Base-by-base conservation (phyloP, 1,284 basidiomycete genomes). In the Afroboletus lepidellus region DNA sequence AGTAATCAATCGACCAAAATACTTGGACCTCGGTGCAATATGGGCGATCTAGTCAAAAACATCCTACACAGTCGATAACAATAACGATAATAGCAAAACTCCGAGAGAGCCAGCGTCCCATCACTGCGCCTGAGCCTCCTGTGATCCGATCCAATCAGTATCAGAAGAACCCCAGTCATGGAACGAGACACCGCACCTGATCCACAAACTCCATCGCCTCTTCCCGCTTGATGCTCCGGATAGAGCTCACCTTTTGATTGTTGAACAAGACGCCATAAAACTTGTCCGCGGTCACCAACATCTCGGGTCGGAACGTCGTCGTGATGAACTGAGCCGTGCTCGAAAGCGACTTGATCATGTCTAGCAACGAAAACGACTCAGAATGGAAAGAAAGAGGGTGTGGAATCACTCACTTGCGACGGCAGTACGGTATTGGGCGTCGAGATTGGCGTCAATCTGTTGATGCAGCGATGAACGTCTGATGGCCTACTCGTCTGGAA, bases 191-290 rank as follows among this genome's bases (percentile, higher is more conserved):
- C 27, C 53, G 25, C 50, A 83, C 85, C 78, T 90, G 87, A 67
- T 94, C 92, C 23, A 95, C 90, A 69, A 95, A 95, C 63, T 92
- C 85, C 77, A 86, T 83, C 3, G 92, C 92, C 60, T 95, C 90
- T 61, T 91, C 90, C 41, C 85, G 78, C 58, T 83, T 86, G 70
- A 94, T 95, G 33, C 80, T 77, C 46, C 88, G 80, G 52, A 96
- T 92, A 4, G 88, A 90, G 54, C 90, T 92, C 57, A 99, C 81
- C 72, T 99, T 99, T 66, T 95, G 90, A 60, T 90, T 92, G 71
- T 96, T 94, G 75, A 98, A 99, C 56, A 97, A 76, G n/a, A 99
- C 97, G n/a, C 97, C 97, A 60, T 98, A 98, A 69, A 95, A 97
- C 66, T 95, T 93, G 70, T 97, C 93, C 0, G 95, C 94, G 2